A percentile compares a stretch with the other conserved stretches of the same genome.
Conservation (phyloP, 371 early-diverging fungal species). For the Umbelopsis sp. region DNA sequence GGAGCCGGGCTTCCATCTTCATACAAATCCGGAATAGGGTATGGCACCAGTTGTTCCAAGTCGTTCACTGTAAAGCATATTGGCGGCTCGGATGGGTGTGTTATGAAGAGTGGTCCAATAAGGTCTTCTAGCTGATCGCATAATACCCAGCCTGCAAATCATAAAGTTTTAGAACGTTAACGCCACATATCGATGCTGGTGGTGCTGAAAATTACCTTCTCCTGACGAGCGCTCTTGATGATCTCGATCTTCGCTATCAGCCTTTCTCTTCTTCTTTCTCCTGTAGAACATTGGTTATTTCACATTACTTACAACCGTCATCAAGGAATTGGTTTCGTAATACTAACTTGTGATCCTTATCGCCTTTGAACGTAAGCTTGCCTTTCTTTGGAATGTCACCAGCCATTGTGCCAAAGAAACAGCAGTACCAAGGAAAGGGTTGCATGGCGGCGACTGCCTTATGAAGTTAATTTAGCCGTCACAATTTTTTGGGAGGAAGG, state of each 20-base stretch:
- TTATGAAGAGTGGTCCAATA: conserved; percentile 72
- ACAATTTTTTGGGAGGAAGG: neutral
- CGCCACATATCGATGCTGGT: neutral
- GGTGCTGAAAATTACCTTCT: too few species aligned
- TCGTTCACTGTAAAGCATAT: conserved; percentile 63
- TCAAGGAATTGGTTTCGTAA: too few species aligned
- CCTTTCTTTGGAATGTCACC: conserved; percentile 10
- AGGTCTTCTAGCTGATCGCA: conserved; percentile 67
- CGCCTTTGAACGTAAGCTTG: conserved; percentile 6
- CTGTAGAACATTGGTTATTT: neutral
- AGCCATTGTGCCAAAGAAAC: neutral
- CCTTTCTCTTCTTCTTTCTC: conserved; percentile 17
- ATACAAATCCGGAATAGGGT: conserved; percentile 42
- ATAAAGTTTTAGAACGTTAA: neutral
- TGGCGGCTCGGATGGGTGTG: conserved; percentile 68
- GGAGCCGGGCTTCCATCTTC: conserved; percentile 57
- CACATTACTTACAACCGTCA: neutral
- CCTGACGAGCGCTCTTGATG: neutral
- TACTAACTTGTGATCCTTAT: conserved; percentile 11
- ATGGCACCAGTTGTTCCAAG: conserved; percentile 51
- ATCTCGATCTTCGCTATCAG: conserved; percentile 15
- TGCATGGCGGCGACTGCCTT: too few species aligned
- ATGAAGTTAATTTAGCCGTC: neutral
- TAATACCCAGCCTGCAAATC: conserved; percentile 67
- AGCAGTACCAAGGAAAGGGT: neutral